A percentile compares a stretch with the other conserved stretches of the same genome.
phyloP scores from a whole-genome alignment of 441 rosid species.

The Kokia cookei region DNA sequence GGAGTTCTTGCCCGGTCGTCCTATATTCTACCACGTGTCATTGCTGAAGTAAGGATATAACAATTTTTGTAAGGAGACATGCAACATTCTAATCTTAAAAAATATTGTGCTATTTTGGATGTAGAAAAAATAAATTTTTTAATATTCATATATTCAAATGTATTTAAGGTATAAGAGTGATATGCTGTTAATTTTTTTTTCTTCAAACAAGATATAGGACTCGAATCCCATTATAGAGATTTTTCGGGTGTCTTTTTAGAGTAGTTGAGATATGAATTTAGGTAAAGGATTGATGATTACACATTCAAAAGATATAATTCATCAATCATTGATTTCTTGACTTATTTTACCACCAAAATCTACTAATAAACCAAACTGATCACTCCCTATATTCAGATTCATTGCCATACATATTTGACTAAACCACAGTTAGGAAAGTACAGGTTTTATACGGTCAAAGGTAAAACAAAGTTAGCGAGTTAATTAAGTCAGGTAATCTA shows the following conservation, averaged over 20 bases:
- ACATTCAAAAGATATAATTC: neutral
- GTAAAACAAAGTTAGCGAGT: neutral
- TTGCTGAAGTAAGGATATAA: no score
- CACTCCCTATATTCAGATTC: neutral
- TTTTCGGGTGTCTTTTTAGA: neutral
- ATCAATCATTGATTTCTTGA: neutral
- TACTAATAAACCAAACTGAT: neutral
- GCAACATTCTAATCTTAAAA: no score
- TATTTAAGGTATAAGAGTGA: no score
- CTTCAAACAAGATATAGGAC: no score
- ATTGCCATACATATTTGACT: neutral
- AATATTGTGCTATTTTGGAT: no score
- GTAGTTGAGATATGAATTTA: neutral
- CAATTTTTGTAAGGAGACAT: no score
- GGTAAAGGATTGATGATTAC: neutral
- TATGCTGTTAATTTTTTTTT: no score
- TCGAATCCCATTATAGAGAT: neutral
- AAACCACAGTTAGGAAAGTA: neutral
- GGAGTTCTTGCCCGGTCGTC: no score
- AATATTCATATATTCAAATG: no score
- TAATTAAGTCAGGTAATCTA: neutral
- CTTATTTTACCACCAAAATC: neutral
- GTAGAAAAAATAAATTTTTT: no score
- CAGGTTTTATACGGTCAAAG: neutral
- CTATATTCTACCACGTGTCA: no score